Evolutionary conservation across 2,329 filamentous ascomycete species (phyloP).

Genomic region (Monosporascus ibericus): DNA sequence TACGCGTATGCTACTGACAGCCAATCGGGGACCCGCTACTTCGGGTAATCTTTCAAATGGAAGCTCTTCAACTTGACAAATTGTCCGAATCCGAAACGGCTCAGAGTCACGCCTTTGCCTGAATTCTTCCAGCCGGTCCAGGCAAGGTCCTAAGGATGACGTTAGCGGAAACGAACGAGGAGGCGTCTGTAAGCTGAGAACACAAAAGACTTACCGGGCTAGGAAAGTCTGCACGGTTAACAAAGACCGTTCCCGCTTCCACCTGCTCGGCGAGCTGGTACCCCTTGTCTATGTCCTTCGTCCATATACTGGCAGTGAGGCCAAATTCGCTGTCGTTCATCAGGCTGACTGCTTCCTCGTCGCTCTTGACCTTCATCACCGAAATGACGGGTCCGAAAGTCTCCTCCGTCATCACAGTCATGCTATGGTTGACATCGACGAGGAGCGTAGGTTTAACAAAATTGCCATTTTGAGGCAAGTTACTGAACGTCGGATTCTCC

Average conservation of each 20-base stretch:
- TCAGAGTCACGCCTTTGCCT: slow-evolving; percentile 84
- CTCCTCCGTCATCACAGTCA: slow-evolving; percentile 88
- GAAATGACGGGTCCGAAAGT: slow-evolving; percentile 92
- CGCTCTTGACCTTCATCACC: slow-evolving; percentile 76
- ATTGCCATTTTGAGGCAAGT: slow-evolving; percentile 71
- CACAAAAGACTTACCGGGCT: slow-evolving; percentile 61
- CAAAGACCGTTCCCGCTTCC: slow-evolving; percentile 92
- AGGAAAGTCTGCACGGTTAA: slow-evolving; percentile 90
- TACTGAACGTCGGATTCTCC: slow-evolving; percentile 69
- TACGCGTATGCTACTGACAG: too few species aligned
- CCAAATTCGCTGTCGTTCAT: slow-evolving; percentile 98
- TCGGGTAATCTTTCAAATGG: slow-evolving; percentile 78
- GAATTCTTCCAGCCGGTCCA: slow-evolving; percentile 99
- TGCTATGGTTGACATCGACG: slow-evolving; percentile 70
- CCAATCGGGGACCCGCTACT: slow-evolving; percentile 30
- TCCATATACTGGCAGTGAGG: slow-evolving; percentile 95
- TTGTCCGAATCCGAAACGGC: slow-evolving; percentile 86
- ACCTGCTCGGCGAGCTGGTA: slow-evolving; percentile 73
- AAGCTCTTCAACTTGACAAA: slow-evolving; percentile 96
- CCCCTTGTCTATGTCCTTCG: slow-evolving; percentile 72
- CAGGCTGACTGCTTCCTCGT: slow-evolving; percentile 71
- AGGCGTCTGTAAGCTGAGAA: slow-evolving; percentile 3
- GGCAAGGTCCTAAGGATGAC: slow-evolving; percentile 65
- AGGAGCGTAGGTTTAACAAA: slow-evolving; percentile 84
- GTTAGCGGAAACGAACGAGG: slow-evolving; percentile 14